Evolutionary conservation across 1,284 basidiomycete genomes (phyloP).

Genomic region (Mycena sp.): DNA sequence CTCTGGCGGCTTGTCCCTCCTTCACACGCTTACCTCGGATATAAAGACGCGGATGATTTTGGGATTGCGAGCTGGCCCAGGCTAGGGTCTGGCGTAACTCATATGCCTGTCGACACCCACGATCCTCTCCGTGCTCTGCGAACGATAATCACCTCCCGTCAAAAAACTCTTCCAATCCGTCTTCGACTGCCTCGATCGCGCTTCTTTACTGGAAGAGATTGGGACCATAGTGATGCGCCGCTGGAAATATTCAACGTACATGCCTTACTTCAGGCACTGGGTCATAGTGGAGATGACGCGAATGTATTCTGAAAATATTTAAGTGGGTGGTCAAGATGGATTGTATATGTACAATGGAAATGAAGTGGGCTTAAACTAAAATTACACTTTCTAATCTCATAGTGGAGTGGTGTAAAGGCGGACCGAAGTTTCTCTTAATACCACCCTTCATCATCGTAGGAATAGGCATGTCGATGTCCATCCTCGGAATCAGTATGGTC

Average conservation of each 20-base stretch:
- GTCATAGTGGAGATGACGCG: background rate
- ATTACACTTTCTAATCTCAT: background rate
- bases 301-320: background rate
- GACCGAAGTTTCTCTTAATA: too few species aligned
- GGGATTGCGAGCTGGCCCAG: slow-evolving; percentile 6
- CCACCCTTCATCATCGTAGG: too few species aligned
- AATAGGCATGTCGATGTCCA: background rate
- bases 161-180: too few species aligned
- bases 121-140: slow-evolving; percentile 1
- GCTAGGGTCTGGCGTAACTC: background rate
- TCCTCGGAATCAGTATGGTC: background rate
- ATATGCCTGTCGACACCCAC: background rate
- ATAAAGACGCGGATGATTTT: background rate
- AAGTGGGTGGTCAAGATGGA: background rate
- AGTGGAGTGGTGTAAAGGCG: too few species aligned
- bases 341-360: background rate
- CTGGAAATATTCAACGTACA: slow-evolving; percentile 11
- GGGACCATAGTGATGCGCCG: background rate
- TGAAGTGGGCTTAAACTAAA: background rate
- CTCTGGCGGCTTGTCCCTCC: background rate
- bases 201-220: slow-evolving; percentile 12
- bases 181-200: slow-evolving; percentile 8
- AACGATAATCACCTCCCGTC: background rate
- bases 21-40: slow-evolving; percentile 9
- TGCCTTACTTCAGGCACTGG: background rate